Conservation (phyloP, 2,329 filamentous ascomycete species). For the Reticulascus tulasneorum region DNA sequence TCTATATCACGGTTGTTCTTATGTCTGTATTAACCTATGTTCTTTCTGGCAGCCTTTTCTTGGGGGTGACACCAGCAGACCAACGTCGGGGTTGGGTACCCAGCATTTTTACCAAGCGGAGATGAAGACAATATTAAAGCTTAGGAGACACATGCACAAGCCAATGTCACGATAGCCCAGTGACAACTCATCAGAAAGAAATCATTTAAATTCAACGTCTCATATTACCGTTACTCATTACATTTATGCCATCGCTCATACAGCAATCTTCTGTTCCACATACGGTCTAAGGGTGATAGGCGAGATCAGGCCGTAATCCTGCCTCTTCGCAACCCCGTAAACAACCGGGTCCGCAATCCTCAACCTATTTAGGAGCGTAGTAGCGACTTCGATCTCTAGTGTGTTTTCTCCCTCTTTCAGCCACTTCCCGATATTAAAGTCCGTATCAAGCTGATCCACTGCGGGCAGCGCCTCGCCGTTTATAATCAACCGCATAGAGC, state of each 20-base stretch:
- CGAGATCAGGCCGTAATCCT: constrained; percentile 6
- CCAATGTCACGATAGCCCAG: too few species aligned
- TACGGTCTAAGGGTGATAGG: constrained; percentile 4
- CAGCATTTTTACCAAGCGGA: too few species aligned
- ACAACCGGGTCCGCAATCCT: constrained; percentile 2
- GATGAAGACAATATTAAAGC: too few species aligned
- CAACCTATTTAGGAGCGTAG: constrained; percentile 13
- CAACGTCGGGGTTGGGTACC: too few species aligned
- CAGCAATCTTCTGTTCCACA: constrained; percentile 1
- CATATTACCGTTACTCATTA: background rate
- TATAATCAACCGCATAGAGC: constrained; percentile 10
- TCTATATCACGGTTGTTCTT: too few species aligned
- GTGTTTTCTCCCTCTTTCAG: constrained; percentile 5
- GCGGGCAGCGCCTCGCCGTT: constrained; percentile 9
- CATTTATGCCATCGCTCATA: background rate
- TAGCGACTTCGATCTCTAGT: constrained; percentile 10
- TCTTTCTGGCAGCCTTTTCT: too few species aligned
- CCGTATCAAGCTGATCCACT: constrained; percentile 7
- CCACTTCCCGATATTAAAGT: constrained; percentile 5
- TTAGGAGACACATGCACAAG: too few species aligned
- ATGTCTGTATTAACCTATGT: too few species aligned
- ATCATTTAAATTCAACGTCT: background rate
- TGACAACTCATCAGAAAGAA: too few species aligned
- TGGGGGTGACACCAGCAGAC: too few species aligned
- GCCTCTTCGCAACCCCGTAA: background rate